Evolutionary conservation across 306 rosid genomes (phyloP).

Genomic region (Macrotyloma uniflorum): DNA sequence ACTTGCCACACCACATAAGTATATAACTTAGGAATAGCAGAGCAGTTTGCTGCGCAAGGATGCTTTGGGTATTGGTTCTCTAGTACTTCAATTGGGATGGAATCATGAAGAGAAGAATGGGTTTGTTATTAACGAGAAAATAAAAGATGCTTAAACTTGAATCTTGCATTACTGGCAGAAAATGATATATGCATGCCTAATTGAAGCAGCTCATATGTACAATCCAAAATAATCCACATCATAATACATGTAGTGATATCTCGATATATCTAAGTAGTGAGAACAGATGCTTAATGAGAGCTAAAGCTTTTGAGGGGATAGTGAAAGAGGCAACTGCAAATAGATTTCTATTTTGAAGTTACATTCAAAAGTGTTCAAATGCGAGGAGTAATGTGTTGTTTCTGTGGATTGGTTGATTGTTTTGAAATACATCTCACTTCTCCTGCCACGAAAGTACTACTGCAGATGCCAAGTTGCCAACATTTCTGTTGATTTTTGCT

Average conservation of each 20-base stretch:
- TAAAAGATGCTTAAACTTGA: neutral
- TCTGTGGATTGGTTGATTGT: neutral
- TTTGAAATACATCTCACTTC: conserved; percentile 11
- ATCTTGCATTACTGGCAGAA: conserved; percentile 1
- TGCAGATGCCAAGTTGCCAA: neutral
- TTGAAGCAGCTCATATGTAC: conserved; percentile 7
- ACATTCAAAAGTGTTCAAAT: neutral
- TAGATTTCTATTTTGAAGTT: conserved; percentile 10
- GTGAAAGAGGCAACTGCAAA: neutral
- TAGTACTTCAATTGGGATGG: conserved; percentile 7
- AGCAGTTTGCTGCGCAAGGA: neutral
- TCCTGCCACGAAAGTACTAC: neutral
- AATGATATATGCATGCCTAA: neutral
- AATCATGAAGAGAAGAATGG: conserved; percentile 8
- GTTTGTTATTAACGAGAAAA: neutral
- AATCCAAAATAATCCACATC: neutral
- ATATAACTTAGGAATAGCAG: neutral
- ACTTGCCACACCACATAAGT: neutral
- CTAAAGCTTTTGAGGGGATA: neutral
- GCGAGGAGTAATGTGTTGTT: neutral
- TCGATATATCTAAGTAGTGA: neutral
- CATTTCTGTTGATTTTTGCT: neutral
- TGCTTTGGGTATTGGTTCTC: conserved; percentile 4
- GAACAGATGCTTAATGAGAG: conserved; percentile 6
- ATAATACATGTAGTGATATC: neutral